A percentile compares a stretch with the other conserved stretches of the same genome.
Conservation (phyloP, 805 yeast genomes). For the Nakazawaea peltata region DNA sequence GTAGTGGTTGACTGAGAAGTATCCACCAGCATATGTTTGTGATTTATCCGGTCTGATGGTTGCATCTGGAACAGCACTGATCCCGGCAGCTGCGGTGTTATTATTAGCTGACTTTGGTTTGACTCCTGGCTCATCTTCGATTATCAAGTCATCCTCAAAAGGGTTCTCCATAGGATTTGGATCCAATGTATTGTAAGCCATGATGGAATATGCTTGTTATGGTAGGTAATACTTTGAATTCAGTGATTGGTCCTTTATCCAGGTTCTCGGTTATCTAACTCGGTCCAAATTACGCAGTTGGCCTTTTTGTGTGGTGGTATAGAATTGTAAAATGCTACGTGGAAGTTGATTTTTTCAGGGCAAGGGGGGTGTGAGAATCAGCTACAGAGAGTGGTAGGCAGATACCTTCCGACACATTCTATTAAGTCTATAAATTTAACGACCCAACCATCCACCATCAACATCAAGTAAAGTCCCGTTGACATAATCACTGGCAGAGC, state of each 20-base stretch:
- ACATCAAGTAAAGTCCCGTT: constrained; percentile 44
- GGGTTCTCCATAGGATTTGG: constrained; percentile 4
- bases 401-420: no score
- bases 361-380: not conserved
- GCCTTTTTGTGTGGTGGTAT: no score
- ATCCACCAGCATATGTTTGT: constrained; percentile 28
- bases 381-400: no score
- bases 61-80: not conserved
- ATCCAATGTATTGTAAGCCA: constrained; percentile 8
- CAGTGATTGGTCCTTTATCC: no score
- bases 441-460: constrained; percentile 47
- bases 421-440: no score
- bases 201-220: no score
- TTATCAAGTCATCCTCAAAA: constrained; percentile 5
- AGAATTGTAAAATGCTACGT: no score
- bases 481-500: constrained; percentile 42
- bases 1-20: constrained; percentile 52
- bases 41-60: not conserved
- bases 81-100: not conserved
- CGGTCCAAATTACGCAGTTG: no score
- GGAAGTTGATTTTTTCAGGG: no score
- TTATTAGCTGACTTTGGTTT: no score
- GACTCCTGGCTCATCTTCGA: not conserved
- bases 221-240: no score
- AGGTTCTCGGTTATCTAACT: no score